Base-by-base conservation (phyloP, 371 early-diverging fungal species). In the Mitosporidium daphniae region DNA sequence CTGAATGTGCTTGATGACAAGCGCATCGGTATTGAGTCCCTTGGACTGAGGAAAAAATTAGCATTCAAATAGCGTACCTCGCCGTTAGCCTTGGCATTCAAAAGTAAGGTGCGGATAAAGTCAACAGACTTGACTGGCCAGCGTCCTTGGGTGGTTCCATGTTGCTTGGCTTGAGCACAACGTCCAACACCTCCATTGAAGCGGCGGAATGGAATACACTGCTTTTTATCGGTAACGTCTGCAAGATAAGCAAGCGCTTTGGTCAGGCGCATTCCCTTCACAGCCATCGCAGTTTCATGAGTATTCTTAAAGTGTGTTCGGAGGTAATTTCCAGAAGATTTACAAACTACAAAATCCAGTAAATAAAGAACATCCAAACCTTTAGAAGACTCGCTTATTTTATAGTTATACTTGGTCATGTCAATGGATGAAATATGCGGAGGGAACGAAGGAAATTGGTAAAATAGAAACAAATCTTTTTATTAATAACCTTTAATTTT, bases 101-200 rank as follows among this genome's bases (percentile, higher is more conserved):
- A 68, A 43, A 97, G 58, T 29, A 97, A 58, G 33, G 65, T 69
- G 34, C 65, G 49, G 26, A 93, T 48, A 43, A 72, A 75, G 60
- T 74, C 63, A 52, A 59, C 66, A 39, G 63, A 61, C 72, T 94
- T 94, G 44, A 52, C 67, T 53, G 98, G 98, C 98, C 98, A 97
- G 53, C 91, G 77, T 42, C 70, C 98, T 52, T 70, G 69, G 37
- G 82, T 61, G 31, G 62, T 58, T 36, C 63, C 62, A 54, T 68
- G 75, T 31, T 59, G 67, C 59, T 78, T 84, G 40, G 75, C 93
- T 58, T 97, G 94, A 26, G 78, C 66, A 35, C 72, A 68, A 37
- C 91, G 78, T 39, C 91, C 91, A 36, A 77, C 66, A 54, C 91
- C 91, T 35, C 89, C 75, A 53, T 66, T 57, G 63, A 72, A 93